Evolutionary conservation across 192 early-diverging fungal genomes (phyloP), one percentile per base, ranked within the genome.

Genomic region (Geranomyces michiganensis): DNA sequence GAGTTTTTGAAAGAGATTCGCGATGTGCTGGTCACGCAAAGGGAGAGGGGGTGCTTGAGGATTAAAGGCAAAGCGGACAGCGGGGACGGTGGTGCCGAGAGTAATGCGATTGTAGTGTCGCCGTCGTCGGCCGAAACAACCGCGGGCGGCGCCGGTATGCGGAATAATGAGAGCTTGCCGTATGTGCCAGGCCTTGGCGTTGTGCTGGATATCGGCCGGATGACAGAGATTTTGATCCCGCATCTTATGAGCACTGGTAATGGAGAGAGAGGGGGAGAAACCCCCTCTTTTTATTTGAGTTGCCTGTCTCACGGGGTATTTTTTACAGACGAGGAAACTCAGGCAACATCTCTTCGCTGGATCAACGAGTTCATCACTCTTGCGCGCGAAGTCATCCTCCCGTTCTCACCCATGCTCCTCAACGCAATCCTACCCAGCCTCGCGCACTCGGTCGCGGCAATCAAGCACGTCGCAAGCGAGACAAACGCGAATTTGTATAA

Each of bases 1-100:
- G 95, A 96, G 78, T 93, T 99, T 72, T 81, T 99, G 73, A 85
- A 85, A 22, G 96, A 99, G 72, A 92, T 99, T 44, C 75, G 88
- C 10, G 89, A 92, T 44, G 87, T 92, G 14, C 77, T 88, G 14
- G 77, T 83, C 30, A 74, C 90, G 53, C 89, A 92, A 67, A 74
- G 84, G 45, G 84, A 87, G 48, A 48, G 60, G 19, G 83, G 83
- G 2, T 70, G 59, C 17, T 60, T 84, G 22, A 61, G 72, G 62
- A 77, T 82, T 17, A 33, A 36, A 27, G 78, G 73, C 58, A 67
- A 80, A 47, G 36, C 47, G 13, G 6, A 58, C 1, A 9, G 8
- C 36, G 19, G 12, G 27, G 27, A 48, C 0, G 27, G 17, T 21
- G 14, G 6, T 41, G 53, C 8, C 5, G 21, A 29, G 29, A 7